Conservation (phyloP, 352 stramenopile species). For the Pythium phragmitis region DNA sequence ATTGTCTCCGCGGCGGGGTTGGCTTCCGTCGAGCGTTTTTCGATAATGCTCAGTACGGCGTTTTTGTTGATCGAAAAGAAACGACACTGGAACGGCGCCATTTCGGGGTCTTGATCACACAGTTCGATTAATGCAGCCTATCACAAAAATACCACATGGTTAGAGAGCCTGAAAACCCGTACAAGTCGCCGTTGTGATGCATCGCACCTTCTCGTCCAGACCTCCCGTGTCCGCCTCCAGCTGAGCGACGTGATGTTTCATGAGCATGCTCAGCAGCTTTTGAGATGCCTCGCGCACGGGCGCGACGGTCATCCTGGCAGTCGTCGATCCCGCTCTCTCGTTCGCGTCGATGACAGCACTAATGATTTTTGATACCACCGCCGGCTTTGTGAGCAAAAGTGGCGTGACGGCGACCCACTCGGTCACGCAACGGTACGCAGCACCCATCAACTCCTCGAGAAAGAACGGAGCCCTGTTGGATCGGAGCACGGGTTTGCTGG, state of each 20-base stretch:
- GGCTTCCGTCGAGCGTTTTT: slow-evolving; percentile 51
- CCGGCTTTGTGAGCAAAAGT: slow-evolving; percentile 67
- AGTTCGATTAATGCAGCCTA: slow-evolving; percentile 60
- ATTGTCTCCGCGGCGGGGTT: slow-evolving; percentile 49
- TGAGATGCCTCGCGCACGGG: slow-evolving; percentile 72
- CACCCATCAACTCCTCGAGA: slow-evolving; percentile 79
- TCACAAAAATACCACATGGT: not conserved
- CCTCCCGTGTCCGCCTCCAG: slow-evolving; percentile 34
- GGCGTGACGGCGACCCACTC: slow-evolving; percentile 82
- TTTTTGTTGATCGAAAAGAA: slow-evolving; percentile 86
- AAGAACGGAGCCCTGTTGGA: slow-evolving; percentile 79
- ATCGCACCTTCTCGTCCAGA: slow-evolving; percentile 62
- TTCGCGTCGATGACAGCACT: slow-evolving; percentile 78
- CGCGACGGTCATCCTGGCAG: slow-evolving; percentile 44
- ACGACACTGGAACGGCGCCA: slow-evolving; percentile 56
- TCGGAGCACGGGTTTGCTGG: slow-evolving; percentile 66
- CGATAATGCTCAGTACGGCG: slow-evolving; percentile 76
- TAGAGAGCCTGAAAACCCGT: not conserved
- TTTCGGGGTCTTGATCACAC: slow-evolving; percentile 39
- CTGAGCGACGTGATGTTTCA: slow-evolving; percentile 85
- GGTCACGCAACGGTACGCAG: slow-evolving; percentile 79
- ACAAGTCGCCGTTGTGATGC: not conserved
- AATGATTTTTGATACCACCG: slow-evolving; percentile 81
- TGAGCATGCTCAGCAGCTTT: slow-evolving; percentile 82
- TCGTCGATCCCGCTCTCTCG: slow-evolving; percentile 66